Evolutionary conservation across 768 basidiomycete species (phyloP).

Genomic region (Boletus subcaerulescens): DNA sequence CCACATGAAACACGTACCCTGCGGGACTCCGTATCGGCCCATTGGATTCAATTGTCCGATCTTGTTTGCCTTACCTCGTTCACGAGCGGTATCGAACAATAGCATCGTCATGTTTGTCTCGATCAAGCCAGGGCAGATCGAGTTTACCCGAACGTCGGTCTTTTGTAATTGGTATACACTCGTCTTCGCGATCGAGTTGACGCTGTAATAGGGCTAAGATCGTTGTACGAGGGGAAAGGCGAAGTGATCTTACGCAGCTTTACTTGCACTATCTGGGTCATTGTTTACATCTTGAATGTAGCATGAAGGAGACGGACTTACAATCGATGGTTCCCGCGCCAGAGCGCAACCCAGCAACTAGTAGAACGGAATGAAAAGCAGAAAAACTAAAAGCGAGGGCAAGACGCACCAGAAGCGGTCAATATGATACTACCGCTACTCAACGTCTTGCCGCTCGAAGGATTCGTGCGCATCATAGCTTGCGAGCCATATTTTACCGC

Average conservation of each 20-base stretch:
- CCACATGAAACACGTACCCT: constrained; percentile 47
- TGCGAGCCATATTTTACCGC: constrained; percentile 83
- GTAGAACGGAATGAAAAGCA: constrained; percentile 21
- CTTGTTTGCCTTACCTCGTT: constrained; percentile 68
- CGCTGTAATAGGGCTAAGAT: constrained; percentile 42
- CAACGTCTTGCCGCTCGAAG: constrained; percentile 63
- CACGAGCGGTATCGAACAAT: constrained; percentile 76
- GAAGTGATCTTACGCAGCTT: constrained; percentile 70
- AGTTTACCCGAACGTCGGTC: constrained; percentile 84
- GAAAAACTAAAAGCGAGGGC: background rate
- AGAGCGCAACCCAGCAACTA: constrained; percentile 79
- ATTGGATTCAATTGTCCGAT: constrained; percentile 81
- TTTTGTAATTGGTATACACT: constrained; percentile 75
- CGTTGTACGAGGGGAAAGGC: background rate
- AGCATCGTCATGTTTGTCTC: constrained; percentile 87
- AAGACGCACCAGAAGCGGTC: constrained; percentile 71
- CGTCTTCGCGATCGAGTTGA: constrained; percentile 86
- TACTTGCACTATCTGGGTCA: constrained; percentile 79
- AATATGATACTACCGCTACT: constrained; percentile 83
- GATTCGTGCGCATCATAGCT: constrained; percentile 72
- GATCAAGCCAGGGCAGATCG: constrained; percentile 88
- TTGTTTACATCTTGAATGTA: constrained; percentile 11
- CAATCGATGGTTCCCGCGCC: constrained; percentile 83
- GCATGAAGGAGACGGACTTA: constrained; percentile 35
- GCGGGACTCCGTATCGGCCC: constrained; percentile 75